These are phyloP conservation scores for Arachnomyces sp. DNA, from an alignment of 2,329 filamentous ascomycete genomes.

Conservation along the genomic window DNA sequence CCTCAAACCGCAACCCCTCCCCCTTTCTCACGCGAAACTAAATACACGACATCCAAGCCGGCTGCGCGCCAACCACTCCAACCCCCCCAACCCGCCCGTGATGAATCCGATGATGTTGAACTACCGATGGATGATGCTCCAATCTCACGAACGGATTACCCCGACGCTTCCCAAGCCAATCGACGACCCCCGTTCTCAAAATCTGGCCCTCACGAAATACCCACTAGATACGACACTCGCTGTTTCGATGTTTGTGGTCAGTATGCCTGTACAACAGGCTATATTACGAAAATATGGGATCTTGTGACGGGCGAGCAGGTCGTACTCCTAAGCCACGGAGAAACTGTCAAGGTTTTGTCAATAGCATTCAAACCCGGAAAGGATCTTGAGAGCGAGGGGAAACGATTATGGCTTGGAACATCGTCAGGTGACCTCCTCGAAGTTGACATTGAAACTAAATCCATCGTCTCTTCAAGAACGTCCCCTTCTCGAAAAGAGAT, in stretches of 20 bases:
- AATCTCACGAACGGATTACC: constrained; percentile 57
- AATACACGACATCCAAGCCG: constrained; percentile 5
- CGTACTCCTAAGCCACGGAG: constrained; percentile 73
- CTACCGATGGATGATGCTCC: constrained; percentile 40
- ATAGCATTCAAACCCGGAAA: constrained; percentile 77
- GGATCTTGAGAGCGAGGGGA: constrained; percentile 71
- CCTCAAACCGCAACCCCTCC: constrained; percentile 13
- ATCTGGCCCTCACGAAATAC: constrained; percentile 64
- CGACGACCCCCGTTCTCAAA: constrained; percentile 70
- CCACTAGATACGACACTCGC: constrained; percentile 77
- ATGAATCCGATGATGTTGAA: constrained; percentile 45
- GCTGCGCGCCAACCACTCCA: constrained; percentile 6
- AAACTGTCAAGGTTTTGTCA: constrained; percentile 73
- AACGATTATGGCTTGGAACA: constrained; percentile 79
- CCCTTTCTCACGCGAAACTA: constrained; percentile 20
- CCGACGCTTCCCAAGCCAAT: constrained; percentile 77
- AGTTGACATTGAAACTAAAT: constrained; percentile 68
- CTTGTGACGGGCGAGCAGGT: constrained; percentile 70
- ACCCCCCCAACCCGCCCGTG: constrained; percentile 11
- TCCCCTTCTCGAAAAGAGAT: constrained; percentile 74
- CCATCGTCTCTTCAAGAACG: constrained; percentile 58
- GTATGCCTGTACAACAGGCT: constrained; percentile 76
- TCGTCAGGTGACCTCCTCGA: constrained; percentile 83
- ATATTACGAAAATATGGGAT: constrained; percentile 82
- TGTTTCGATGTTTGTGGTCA: constrained; percentile 83